These are phyloP conservation scores for Boletus rubescentipes DNA, from an alignment of 768 basidiomycete genomes.

Conservation along the genomic window DNA sequence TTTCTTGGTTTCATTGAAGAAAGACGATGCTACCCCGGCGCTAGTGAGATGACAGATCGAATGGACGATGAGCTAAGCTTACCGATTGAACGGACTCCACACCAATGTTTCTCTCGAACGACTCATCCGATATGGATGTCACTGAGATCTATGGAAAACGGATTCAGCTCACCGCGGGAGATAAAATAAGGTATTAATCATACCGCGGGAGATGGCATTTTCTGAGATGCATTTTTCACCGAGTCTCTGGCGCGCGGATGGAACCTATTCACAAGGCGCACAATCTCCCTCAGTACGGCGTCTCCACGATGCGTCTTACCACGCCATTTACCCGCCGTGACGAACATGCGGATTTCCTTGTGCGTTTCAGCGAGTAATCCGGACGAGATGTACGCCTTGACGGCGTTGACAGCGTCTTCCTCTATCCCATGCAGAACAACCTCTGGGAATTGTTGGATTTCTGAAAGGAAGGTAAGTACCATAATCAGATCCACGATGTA, in stretches of 20 bases:
- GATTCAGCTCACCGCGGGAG: background rate
- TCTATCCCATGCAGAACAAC: background rate
- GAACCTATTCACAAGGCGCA: constrained; percentile 1
- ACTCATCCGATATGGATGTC: background rate
- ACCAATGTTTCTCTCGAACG: background rate
- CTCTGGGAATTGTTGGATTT: background rate
- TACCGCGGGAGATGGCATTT: background rate
- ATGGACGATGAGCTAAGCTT: background rate
- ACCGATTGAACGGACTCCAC: background rate
- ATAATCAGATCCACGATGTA: constrained; percentile 4
- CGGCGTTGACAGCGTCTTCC: constrained; percentile 1
- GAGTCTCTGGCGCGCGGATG: background rate
- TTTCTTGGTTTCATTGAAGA: background rate
- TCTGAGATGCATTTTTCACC: background rate
- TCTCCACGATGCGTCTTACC: background rate
- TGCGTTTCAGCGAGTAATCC: background rate
- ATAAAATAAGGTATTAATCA: background rate
- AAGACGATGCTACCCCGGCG: background rate
- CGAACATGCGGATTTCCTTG: background rate
- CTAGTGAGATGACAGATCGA: background rate
- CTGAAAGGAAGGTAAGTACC: constrained; percentile 1
- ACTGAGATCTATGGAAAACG: background rate
- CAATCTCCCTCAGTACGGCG: background rate
- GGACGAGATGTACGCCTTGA: background rate
- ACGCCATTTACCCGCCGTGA: background rate